Base-by-base conservation (phyloP, 768 basidiomycete genomes). In the Mycena olivaceomarginata region DNA sequence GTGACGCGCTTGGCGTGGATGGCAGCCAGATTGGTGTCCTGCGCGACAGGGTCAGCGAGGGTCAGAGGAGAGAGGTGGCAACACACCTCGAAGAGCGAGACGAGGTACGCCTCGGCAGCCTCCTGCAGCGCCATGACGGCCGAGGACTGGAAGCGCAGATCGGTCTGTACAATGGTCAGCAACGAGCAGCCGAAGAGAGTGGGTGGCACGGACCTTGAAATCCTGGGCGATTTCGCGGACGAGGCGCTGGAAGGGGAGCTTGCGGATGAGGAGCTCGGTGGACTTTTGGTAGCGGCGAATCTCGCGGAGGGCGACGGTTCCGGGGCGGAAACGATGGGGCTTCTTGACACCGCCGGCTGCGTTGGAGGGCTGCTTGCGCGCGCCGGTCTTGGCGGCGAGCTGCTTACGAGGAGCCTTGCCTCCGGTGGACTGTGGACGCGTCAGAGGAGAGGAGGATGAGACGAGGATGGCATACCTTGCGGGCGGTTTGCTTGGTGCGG, bases 1-100 rank as follows among this genome's bases (percentile, higher is more conserved):
- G 96, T 97, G 15, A 97, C 95, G 60, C 96, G 92, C 84, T 95
- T 96, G 10, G 95, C 96, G 79, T 97, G 96, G 72, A 97, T 92
- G 2, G 96, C 94, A 73, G 95, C 96, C 20, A 95, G 85, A 79
- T 95, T 94, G 53, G 93, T 94, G 79, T 82, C 82, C 68, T 41
- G 63, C 13, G 48, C 60, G 25, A 5, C 57, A 8, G 18, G 25
- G 37, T 57, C 18, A 72, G 62, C 6, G 40, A n/a, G 41, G 7
- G 51, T 53, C 1, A 48, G 31, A 43, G 45, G 31, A 7, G 9
- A 4, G 39, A 11, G 22, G 5, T 8, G 40, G 3, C 7, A 57
- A 62, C 78, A 46, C 74, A 79, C 78, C 74, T 96, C 94, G 77
- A 97, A 96, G 37, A 97, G 85, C 82, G 94, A 92, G 7, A 97